Conservation (phyloP, 164 flowering plant species). For the Paratinospora sagittata region DNA sequence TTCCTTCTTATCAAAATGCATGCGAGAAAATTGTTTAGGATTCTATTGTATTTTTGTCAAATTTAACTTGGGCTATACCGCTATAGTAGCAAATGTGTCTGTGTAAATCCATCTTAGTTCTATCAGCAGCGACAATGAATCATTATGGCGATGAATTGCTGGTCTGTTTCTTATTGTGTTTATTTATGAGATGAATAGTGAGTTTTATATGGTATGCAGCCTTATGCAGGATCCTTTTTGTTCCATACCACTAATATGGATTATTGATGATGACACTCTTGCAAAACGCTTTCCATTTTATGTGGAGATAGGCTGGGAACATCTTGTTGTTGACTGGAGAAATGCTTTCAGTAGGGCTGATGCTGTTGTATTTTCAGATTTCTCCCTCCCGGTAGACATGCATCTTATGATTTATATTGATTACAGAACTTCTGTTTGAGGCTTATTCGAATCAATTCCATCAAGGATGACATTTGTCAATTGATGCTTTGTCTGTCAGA, state of each 20-base stretch:
- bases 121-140: neutral
- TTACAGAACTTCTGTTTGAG: neutral
- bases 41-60: neutral
- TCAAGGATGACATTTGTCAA: slow-evolving; percentile 13
- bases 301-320: slow-evolving; percentile 53
- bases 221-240: slow-evolving; percentile 98
- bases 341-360: slow-evolving; percentile 70
- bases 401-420: slow-evolving; percentile 4
- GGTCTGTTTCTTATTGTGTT: slow-evolving; percentile 7
- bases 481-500: slow-evolving; percentile 44
- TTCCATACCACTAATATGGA: slow-evolving; percentile 89
- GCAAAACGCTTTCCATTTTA: slow-evolving; percentile 66
- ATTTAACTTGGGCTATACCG: neutral
- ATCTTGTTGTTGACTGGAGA: slow-evolving; percentile 70
- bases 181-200: slow-evolving; percentile 36
- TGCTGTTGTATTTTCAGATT: slow-evolving; percentile 78
- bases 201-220: slow-evolving; percentile 85
- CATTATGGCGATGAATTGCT: neutral
- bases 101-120: neutral
- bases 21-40: too few relatives aligned
- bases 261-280: slow-evolving; percentile 78
- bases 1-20: too few relatives aligned
- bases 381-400: slow-evolving; percentile 62
- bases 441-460: neutral
- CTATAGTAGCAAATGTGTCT: neutral